Conservation (phyloP, 129 eudicot genomes). For the Oenanthe sinensis region DNA sequence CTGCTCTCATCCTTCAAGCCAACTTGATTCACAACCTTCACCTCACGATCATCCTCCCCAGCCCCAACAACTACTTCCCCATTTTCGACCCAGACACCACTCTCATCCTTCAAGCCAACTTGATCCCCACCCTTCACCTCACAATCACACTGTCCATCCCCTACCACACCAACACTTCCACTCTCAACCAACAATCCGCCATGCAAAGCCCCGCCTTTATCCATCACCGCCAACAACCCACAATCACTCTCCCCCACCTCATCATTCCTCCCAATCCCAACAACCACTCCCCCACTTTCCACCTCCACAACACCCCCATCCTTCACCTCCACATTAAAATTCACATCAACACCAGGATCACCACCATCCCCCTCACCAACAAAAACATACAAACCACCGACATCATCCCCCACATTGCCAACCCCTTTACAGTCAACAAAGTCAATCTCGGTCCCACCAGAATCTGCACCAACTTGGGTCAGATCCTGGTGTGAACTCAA, state of each 20-base stretch:
- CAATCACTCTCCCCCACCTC: constrained; percentile 13
- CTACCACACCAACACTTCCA: not conserved
- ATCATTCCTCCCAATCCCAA: constrained; percentile 12
- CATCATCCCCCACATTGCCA: constrained; percentile 20
- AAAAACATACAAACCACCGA: constrained; percentile 21
- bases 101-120: constrained; percentile 1
- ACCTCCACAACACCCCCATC: constrained; percentile 9
- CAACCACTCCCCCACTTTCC: constrained; percentile 16
- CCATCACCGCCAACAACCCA: constrained; percentile 10
- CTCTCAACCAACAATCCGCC: not conserved
- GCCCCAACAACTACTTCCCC: constrained; percentile 16
- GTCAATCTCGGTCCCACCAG: constrained; percentile 19
- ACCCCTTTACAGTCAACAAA: not conserved
- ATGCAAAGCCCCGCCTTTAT: constrained; percentile 10
- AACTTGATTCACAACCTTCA: constrained; percentile 17
- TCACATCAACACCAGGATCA: not conserved
- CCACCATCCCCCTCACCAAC: constrained; percentile 10
- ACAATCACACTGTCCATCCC: not conserved
- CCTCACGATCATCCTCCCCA: constrained; percentile 13
- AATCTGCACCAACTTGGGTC: constrained; percentile 24
- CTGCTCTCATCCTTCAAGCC: not conserved
- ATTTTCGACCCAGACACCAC: not conserved
- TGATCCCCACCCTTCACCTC: constrained; percentile 22
- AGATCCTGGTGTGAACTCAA: constrained; percentile 32
- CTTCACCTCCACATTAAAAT: not conserved